Evolutionary conservation across 768 basidiomycete genomes (phyloP).

Genomic region (Solioccasus polychromus): DNA sequence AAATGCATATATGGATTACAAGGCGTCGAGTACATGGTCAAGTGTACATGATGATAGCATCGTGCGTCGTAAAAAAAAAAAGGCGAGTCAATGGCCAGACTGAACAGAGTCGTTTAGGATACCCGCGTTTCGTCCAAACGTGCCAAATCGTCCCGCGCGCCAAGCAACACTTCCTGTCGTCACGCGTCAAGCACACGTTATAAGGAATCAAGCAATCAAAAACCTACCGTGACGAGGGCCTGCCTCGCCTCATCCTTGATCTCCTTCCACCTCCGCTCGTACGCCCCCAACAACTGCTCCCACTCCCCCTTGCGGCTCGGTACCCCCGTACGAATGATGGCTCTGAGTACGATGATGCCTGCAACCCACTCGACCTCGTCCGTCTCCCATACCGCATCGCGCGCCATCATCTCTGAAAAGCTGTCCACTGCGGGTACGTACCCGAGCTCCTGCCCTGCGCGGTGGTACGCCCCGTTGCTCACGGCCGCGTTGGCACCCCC

Average conservation of each 20-base stretch:
- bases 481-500: neutral
- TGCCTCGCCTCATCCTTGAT: constrained; percentile 67
- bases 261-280: constrained; percentile 69
- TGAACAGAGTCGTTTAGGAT: constrained; percentile 5
- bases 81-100: constrained; percentile 1
- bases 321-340: constrained; percentile 54
- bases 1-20: no score
- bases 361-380: constrained; percentile 72
- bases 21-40: no score
- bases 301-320: constrained; percentile 52
- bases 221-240: constrained; percentile 56
- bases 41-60: no score
- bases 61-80: no score
- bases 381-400: constrained; percentile 64
- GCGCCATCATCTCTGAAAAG: constrained; percentile 59
- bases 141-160: constrained; percentile 53
- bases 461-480: constrained; percentile 19
- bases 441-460: constrained; percentile 36
- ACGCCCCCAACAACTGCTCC: constrained; percentile 51
- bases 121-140: constrained; percentile 35
- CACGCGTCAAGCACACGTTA: constrained; percentile 1
- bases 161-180: constrained; percentile 47
- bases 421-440: constrained; percentile 38
- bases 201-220: neutral
- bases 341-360: constrained; percentile 55